These are phyloP conservation scores for Eucommia ulmoides DNA, from an alignment of 257 asterid species.

Conservation along the genomic window DNA sequence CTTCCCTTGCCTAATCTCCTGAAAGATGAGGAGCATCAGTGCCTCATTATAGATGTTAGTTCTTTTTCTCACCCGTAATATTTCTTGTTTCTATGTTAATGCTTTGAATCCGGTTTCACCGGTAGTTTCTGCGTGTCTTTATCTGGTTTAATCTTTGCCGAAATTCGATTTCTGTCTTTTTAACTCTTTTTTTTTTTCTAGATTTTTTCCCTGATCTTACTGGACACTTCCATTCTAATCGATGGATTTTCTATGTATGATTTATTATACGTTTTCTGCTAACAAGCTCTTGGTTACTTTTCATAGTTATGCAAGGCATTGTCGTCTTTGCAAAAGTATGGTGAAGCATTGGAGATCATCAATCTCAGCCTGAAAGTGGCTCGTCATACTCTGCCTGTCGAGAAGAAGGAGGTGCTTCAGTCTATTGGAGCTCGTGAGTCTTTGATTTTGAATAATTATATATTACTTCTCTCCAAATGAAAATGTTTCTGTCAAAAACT, in stretches of 20 bases:
- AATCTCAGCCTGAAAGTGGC: constrained; percentile 57
- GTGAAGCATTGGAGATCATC: constrained; percentile 62
- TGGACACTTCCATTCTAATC: too few relatives aligned
- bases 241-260: too few relatives aligned
- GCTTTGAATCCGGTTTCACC: too few relatives aligned
- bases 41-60: constrained; percentile 62
- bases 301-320: constrained; percentile 60
- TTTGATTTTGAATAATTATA: constrained; percentile 9
- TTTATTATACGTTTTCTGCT: neutral
- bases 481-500: too few relatives aligned
- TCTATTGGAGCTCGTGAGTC: constrained; percentile 77
- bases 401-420: constrained; percentile 52
- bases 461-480: too few relatives aligned
- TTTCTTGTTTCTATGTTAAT: too few relatives aligned
- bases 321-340: constrained; percentile 51
- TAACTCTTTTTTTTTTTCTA: constrained; percentile 1
- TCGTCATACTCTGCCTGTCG: constrained; percentile 33
- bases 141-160: constrained; percentile 1
- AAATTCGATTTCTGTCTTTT: neutral
- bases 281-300: constrained; percentile 4
- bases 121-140: neutral
- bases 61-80: neutral
- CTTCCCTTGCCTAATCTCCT: constrained; percentile 72
- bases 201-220: neutral
- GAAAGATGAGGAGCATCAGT: constrained; percentile 48